Evolutionary conservation across 2,329 filamentous ascomycete genomes (phyloP), one percentile per base, ranked within the genome.

Genomic region (Clarireedia homoeocarpa): DNA sequence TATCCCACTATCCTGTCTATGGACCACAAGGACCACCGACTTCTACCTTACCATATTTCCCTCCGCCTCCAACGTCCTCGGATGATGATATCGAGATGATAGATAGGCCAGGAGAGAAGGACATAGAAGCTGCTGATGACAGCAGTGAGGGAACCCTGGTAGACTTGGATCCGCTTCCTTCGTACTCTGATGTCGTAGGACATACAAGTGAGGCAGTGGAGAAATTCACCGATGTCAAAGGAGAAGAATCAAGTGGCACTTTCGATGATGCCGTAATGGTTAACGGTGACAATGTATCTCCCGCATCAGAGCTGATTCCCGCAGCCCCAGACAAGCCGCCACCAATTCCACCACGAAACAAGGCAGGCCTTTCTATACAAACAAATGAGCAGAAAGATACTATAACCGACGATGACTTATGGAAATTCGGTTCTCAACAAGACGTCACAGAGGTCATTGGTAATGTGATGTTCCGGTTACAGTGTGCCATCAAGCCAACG

Each of bases 371-470:
- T 24, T 62, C 66, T 9, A 69, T 68, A 48, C 61, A 64, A 45
- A 68, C 63, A 42, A 62, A 55, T 40, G 65, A 67, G 17, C 60
- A 45, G 10, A 67, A 64, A 40, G 55, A 63, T n/a, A 45, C 52
- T n/a, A 62, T 63, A n/a, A 56, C 66, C 5, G 62, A 67, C n/a
- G 64, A 66, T 27, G 65, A 70, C 40, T 51, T 69, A 40, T 68
- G 67, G 64, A 66, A 60, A 51, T 71, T 70, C 63, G 69, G 69
- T 23, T 62, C 67, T 36, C 94, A 99, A 67, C 91, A 99, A 72
- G 94, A 99, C 71, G 92, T 96, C 4, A 91, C 91, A 12, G 94
- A 99, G 71, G 92, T 96, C 47, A 91, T 96, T 74, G 90, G 90
- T 57, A 94, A 92, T 65, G 88, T 96, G 26, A 82, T 96, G 57